phyloP scores from a whole-genome alignment of 495 filamentous ascomycete species.

The Annulohypoxylon stygium region DNA sequence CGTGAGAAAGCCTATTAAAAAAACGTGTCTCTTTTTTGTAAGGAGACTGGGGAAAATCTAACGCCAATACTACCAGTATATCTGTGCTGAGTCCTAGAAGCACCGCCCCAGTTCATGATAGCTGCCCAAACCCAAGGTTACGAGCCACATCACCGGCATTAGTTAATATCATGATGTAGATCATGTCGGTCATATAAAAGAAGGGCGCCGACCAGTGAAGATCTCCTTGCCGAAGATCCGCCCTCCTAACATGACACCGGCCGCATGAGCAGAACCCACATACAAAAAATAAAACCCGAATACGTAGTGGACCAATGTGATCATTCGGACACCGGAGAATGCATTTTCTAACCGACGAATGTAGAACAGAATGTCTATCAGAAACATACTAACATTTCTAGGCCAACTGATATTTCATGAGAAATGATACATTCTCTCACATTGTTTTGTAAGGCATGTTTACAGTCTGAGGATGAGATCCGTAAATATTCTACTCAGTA shows the following conservation, averaged over 20 bases:
- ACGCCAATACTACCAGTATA: background rate
- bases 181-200: constrained; percentile 23
- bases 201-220: background rate
- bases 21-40: background rate
- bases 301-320: background rate
- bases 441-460: background rate
- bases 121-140: constrained; percentile 2
- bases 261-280: constrained; percentile 4
- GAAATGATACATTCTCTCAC: background rate
- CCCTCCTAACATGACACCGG: background rate
- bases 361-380: background rate
- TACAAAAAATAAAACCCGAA: background rate
- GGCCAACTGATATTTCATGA: background rate
- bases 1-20: background rate
- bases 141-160: constrained; percentile 12
- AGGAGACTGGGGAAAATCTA: background rate
- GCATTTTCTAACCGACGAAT: background rate
- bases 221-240: constrained; percentile 12
- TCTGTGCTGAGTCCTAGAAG: background rate
- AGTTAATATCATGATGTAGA: constrained; percentile 11
- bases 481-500: background rate
- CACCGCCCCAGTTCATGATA: background rate
- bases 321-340: background rate
- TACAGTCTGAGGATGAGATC: background rate
- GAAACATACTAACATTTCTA: background rate